Evolutionary conservation across 2,329 filamentous ascomycete genomes (phyloP), one percentile per base, ranked within the genome.

Genomic region (Aspergillus intermedius): DNA sequence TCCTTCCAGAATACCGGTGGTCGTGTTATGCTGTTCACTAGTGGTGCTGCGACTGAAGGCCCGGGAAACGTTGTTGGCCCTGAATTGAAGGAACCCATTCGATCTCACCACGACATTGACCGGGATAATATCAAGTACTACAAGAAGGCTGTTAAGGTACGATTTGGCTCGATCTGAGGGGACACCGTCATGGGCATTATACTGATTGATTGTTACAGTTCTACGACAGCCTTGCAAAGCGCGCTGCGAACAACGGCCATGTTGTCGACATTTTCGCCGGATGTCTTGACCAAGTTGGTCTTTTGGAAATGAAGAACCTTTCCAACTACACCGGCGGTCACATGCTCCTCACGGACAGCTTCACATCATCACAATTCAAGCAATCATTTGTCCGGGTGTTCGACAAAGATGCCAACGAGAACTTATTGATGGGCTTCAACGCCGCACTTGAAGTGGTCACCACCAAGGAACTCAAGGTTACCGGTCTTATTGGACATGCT

Each of bases 51-150:
- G 37, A 98, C 93, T 0, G 93, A 98, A 70, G 93, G 93, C 1
- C 93, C 93, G 9, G 93, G 93, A 52, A 90, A 95, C 81, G 93
- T 98, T 28, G 93, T 98, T 65, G 91, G 91, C 2, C 88, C 93
- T 21, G 93, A 98, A 72, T 76, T 98, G 56, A 87, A 91, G 68
- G 93, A 98, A 68, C 90, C 94, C 8, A 97, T 98, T 57, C 86
- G 93, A 64, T 97, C 91, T 39, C 93, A 98, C 73, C 93, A 98
- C 71, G 93, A 98, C 63, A 98, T 98, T 69, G 93, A 98, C 67
- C 84, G 91, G 49, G 93, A 98, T 71, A 96, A 96, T 68, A 95
- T 95, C 74, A 98, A 98, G 72, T 96, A 97, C 74, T 97, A 95
- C 75, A 98, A 98, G 79, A 98, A 98, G 74, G 93, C 93, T 19